Evolutionary conservation across 176 grass and related monocot genomes (phyloP).

Genomic region (Elaeis guineensis): DNA sequence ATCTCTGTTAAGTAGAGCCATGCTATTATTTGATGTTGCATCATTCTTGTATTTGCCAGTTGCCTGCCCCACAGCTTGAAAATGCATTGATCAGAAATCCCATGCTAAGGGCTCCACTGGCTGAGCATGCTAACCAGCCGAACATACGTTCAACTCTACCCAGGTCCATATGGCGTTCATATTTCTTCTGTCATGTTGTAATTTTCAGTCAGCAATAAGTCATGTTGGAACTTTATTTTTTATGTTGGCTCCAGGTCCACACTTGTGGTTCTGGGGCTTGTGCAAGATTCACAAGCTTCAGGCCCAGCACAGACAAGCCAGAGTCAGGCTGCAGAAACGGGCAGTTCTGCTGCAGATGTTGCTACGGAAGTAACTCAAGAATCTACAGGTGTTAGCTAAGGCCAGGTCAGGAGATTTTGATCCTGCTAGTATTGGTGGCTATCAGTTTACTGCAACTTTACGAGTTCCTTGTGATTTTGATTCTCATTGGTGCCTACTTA

Average conservation of each 20-base stretch:
- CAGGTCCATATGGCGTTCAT: constrained; percentile 27
- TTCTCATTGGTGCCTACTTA: too few species aligned
- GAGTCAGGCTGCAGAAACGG: constrained; percentile 62
- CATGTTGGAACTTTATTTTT: background rate
- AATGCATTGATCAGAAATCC: constrained; percentile 75
- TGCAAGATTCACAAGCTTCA: constrained; percentile 49
- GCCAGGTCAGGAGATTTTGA: too few species aligned
- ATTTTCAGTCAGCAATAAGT: too few species aligned
- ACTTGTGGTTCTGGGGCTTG: constrained; percentile 73
- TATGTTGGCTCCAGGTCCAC: constrained; percentile 44
- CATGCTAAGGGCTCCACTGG: constrained; percentile 59
- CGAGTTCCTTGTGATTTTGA: too few species aligned
- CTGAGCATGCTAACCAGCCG: constrained; percentile 80
- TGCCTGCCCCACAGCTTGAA: constrained; percentile 93
- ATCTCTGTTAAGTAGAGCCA: background rate
- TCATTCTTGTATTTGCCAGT: constrained; percentile 32
- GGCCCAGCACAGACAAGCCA: constrained; percentile 44
- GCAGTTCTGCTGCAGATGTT: constrained; percentile 67
- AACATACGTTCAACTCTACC: constrained; percentile 67
- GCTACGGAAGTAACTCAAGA: constrained; percentile 54
- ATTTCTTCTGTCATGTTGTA: too few species aligned
- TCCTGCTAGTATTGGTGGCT: too few species aligned
- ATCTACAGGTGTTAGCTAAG: constrained; percentile 39
- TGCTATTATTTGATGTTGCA: background rate
- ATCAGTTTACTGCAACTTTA: too few species aligned